Conservation (phyloP, 192 early-diverging fungal genomes). For the Linnemannia hyalina region DNA sequence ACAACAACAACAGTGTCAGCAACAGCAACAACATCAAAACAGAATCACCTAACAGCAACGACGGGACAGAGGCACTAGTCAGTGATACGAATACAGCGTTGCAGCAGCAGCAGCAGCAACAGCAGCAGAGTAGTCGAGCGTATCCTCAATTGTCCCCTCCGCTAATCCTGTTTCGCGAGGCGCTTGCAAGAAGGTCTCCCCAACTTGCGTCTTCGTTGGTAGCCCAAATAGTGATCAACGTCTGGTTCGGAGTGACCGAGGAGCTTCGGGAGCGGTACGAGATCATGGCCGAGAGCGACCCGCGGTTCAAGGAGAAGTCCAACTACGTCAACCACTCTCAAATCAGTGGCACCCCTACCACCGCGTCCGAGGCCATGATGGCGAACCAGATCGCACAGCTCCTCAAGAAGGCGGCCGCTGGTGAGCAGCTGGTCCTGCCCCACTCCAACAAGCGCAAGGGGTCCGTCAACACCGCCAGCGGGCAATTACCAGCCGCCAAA, state of each 20-base stretch:
- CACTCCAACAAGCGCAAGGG: background rate
- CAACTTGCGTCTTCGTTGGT: slow-evolving; percentile 9
- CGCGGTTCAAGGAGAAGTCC: slow-evolving; percentile 2
- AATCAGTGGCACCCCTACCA: slow-evolving; percentile 6
- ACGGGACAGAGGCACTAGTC: background rate
- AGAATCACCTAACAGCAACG: background rate
- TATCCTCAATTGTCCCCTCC: slow-evolving; percentile 10
- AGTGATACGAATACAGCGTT: too few relatives aligned
- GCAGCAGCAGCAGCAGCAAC: background rate
- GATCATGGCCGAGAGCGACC: slow-evolving; percentile 6
- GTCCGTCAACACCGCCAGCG: background rate
- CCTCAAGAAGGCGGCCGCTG: background rate
- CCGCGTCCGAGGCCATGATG: slow-evolving; percentile 9
- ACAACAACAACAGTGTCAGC: background rate
- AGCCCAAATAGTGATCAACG: slow-evolving; percentile 10
- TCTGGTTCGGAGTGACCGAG: slow-evolving; percentile 7
- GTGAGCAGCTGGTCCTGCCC: background rate
- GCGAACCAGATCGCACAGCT: slow-evolving; percentile 2
- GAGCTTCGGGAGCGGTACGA: slow-evolving; percentile 1
- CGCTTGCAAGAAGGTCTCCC: slow-evolving; percentile 8
- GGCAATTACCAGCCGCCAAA: background rate
- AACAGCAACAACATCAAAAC: background rate
- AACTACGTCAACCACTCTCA: background rate
- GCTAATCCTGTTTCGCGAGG: slow-evolving; percentile 8
- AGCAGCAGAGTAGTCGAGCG: background rate